Conservation (phyloP, 768 basidiomycete species). For the Rhizopogon vulgaris region DNA sequence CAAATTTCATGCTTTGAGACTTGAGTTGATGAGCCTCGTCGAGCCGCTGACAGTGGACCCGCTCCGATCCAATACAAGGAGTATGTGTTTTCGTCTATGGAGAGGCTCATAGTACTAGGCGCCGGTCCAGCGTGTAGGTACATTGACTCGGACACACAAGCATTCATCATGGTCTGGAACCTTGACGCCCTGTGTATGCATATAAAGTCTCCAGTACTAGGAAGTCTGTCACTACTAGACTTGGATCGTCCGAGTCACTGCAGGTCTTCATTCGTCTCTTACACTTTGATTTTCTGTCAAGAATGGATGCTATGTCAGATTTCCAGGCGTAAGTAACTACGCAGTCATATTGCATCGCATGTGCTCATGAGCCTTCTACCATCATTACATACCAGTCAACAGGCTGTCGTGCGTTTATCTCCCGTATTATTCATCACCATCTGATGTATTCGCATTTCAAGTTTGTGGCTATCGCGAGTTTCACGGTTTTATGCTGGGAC, state of each 20-base stretch:
- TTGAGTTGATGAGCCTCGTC: too few species aligned
- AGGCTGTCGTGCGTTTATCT: not conserved
- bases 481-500: constrained; percentile 41
- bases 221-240: too few species aligned
- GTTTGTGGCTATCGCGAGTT: constrained; percentile 46
- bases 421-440: not conserved
- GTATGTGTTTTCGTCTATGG: not conserved
- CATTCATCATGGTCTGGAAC: too few species aligned
- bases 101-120: not conserved
- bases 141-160: not conserved
- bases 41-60: not conserved
- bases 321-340: not conserved
- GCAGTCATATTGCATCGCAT: not conserved
- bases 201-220: not conserved
- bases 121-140: not conserved
- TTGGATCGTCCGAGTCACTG: not conserved
- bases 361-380: not conserved
- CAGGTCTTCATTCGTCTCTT: not conserved
- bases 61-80: not conserved
- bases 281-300: not conserved
- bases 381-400: too few species aligned
- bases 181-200: not conserved
- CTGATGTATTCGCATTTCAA: constrained; percentile 11
- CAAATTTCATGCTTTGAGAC: too few species aligned
- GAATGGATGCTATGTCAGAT: not conserved